Percentiles rank a stretch among this genome's conserved stretches.
phyloP scores from a whole-genome alignment of 441 rosid species.

The Arabidopsis hybrid region DNA sequence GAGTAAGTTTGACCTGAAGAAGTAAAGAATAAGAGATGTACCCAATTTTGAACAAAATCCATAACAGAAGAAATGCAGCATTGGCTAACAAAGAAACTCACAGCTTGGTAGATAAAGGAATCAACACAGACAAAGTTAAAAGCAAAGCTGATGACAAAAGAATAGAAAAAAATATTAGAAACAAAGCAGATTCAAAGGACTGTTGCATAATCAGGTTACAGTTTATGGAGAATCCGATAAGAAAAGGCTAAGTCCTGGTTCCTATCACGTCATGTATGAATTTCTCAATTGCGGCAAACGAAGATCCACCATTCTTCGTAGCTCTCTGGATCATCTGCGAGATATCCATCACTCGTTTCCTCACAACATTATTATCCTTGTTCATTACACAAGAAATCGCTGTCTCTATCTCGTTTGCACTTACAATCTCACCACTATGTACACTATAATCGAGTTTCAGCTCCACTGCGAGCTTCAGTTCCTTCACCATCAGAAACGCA shows the following conservation, averaged over 20 bases:
- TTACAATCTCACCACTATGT: neutral
- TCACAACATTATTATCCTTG: conserved; percentile 29
- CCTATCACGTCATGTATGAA: conserved; percentile 27
- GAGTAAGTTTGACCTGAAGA: conserved; percentile 2
- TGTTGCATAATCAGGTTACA: neutral
- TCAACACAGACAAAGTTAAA: neutral
- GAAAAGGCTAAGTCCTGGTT: conserved; percentile 16
- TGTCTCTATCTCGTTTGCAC: neutral
- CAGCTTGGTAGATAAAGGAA: neutral
- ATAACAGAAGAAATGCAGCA: neutral
- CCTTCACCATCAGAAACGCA: conserved; percentile 37
- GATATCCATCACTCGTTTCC: conserved; percentile 41
- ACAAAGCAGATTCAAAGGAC: neutral
- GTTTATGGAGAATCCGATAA: neutral
- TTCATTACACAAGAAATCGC: neutral
- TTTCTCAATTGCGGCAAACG: conserved; percentile 14
- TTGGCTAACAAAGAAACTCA: neutral
- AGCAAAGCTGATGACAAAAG: neutral
- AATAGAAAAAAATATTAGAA: too few relatives aligned
- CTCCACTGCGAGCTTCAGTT: neutral
- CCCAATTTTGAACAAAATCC: neutral
- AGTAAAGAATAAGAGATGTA: too few relatives aligned
- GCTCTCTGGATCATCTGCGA: conserved; percentile 34
- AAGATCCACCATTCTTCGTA: conserved; percentile 23
- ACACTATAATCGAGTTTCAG: neutral